phyloP scores from a whole-genome alignment of 495 filamentous ascomycete genomes.

The Aspergillus coremiiformis region DNA sequence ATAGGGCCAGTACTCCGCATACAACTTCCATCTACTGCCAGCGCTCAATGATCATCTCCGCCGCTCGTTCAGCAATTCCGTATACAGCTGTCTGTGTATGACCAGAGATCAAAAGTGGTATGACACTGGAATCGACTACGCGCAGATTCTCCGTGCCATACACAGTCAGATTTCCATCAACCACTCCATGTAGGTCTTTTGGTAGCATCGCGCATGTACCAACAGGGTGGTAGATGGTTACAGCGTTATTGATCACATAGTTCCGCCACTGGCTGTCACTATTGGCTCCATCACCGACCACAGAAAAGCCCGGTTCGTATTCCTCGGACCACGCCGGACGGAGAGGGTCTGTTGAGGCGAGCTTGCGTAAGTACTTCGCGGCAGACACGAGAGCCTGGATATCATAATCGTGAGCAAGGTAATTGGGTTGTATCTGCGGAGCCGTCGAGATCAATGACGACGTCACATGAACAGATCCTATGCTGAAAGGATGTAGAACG shows the following conservation, averaged over 20 bases:
- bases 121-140: constrained; percentile 48
- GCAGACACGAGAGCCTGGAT: neutral
- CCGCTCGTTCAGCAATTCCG: constrained; percentile 46
- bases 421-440: neutral
- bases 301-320: neutral
- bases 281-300: neutral
- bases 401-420: neutral
- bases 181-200: constrained; percentile 19
- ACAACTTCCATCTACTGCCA: no score
- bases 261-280: neutral
- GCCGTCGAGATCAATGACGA: neutral
- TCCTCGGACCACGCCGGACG: neutral
- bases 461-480: neutral
- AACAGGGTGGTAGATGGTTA: neutral
- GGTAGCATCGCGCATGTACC: neutral
- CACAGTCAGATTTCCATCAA: constrained; percentile 39
- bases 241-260: neutral
- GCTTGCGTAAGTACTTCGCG: neutral
- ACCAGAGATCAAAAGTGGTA: constrained; percentile 42
- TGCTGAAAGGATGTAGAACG: neutral
- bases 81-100: constrained; percentile 49
- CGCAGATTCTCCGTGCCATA: constrained; percentile 42
- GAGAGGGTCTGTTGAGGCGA: neutral
- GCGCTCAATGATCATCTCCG: constrained; percentile 32
- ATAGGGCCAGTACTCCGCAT: no score